phyloP scores from a whole-genome alignment of 805 yeast genomes.

The Schwanniomyces sp. region DNA sequence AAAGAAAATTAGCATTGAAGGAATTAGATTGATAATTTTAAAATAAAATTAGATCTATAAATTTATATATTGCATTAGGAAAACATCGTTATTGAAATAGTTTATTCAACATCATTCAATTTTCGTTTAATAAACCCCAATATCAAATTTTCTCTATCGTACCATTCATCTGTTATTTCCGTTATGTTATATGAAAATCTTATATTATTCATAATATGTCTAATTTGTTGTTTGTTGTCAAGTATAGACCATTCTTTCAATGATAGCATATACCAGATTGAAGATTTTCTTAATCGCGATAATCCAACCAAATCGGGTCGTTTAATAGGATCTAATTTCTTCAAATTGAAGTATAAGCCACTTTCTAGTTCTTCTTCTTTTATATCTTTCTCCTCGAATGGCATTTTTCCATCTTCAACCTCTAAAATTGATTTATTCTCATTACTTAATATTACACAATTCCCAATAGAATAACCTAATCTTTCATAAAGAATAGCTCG shows the following conservation, averaged over 20 bases:
- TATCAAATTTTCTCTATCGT: slow-evolving; percentile 29
- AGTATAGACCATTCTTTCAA: slow-evolving; percentile 62
- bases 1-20: slow-evolving; percentile 41
- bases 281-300: slow-evolving; percentile 68
- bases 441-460: slow-evolving; percentile 23
- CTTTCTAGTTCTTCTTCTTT: not conserved
- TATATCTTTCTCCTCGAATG: not conserved
- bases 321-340: slow-evolving; percentile 33
- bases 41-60: slow-evolving; percentile 25
- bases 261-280: slow-evolving; percentile 74
- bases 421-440: slow-evolving; percentile 30
- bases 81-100: not conserved
- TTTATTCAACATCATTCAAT: not conserved
- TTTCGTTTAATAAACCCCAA: slow-evolving; percentile 20
- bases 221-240: slow-evolving; percentile 25
- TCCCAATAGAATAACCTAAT: slow-evolving; percentile 49
- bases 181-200: slow-evolving; percentile 18
- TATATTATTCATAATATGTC: slow-evolving; percentile 24
- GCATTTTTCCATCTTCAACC: slow-evolving; percentile 19
- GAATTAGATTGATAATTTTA: slow-evolving; percentile 25
- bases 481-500: slow-evolving; percentile 44
- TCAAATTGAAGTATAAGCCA: slow-evolving; percentile 25
- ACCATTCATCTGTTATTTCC: slow-evolving; percentile 26
- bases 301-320: slow-evolving; percentile 48
- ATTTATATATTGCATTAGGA: not conserved